Base-by-base conservation (phyloP, 2,329 filamentous ascomycete species). In the Hymenotorrendiella dingleyae region DNA sequence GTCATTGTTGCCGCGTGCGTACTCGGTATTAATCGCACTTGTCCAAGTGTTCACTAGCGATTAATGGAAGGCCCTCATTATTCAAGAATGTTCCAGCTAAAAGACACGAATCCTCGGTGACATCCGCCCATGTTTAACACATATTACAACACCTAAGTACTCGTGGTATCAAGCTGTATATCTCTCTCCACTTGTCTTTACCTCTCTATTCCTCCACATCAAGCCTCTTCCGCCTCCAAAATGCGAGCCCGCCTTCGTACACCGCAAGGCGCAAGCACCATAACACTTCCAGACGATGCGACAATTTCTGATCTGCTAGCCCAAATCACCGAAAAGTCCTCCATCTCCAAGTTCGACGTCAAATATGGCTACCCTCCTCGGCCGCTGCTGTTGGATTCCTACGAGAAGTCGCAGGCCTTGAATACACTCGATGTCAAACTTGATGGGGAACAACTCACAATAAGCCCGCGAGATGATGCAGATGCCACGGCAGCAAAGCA, bases 351-450 rank as follows among this genome's bases (percentile, higher is more conserved):
- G 11, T 89, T 91, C 58, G 77, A 84, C 32, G 69, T 94, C 49
- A 95, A 93, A 69, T 87, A 84, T 65, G 88, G 88, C 26, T 94
- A 85, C 56, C 91, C 91, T 1, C 82, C 86, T 19, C 80, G 82
- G 58, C 70, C 78, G 1, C 72, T 97, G 12, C 71, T 79, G 26
- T 67, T 83, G 8, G 71, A 76, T 22, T 70, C 76, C 45, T 62
- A 65, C 51, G 58, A 63, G 17, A 49, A 37, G 14, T 48, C 62
- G 23, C 74, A 66, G 49, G 67, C 56, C 49, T 74, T 76, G 55
- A 69, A 61, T 22, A 72, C 80, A 41, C 69, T 80, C 1, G 77
- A 73, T 7, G 62, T 83, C 41, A 78, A 77, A 39, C 67, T 86
- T 17, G 73, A 85, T 56, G 81, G 82, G 29, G 80, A 85, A 52